Conservation (phyloP, 495 filamentous ascomycete genomes). For the Pyrenula aspistea region DNA sequence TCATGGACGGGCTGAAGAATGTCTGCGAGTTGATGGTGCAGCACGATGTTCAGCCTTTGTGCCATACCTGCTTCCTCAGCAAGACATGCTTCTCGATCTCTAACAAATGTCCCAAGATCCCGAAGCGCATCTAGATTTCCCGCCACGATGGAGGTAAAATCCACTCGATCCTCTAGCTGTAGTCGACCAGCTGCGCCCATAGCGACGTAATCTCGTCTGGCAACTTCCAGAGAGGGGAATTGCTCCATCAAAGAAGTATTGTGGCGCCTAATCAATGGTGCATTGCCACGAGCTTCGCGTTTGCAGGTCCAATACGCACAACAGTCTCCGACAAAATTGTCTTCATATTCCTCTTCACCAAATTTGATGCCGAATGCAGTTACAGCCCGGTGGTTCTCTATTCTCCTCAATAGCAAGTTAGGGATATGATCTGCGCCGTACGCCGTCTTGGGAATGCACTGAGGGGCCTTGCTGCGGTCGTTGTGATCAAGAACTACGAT, state of each 20-base stretch:
- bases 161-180: slow-evolving; percentile 67
- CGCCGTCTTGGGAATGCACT: not conserved
- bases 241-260: slow-evolving; percentile 82
- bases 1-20: slow-evolving; percentile 66
- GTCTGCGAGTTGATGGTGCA: slow-evolving; percentile 80
- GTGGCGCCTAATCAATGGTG: slow-evolving; percentile 79
- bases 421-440: not conserved
- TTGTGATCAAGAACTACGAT: not conserved
- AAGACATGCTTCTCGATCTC: slow-evolving; percentile 61
- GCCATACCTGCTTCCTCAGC: slow-evolving; percentile 64
- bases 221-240: slow-evolving; percentile 94
- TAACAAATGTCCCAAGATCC: slow-evolving; percentile 52
- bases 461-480: not conserved
- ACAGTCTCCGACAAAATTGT: slow-evolving; percentile 76
- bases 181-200: slow-evolving; percentile 78
- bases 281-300: slow-evolving; percentile 80
- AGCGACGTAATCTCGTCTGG: slow-evolving; percentile 77
- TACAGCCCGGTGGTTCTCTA: not conserved
- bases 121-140: slow-evolving; percentile 65
- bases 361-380: not conserved
- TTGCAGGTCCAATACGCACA: slow-evolving; percentile 98
- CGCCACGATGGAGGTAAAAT: slow-evolving; percentile 69
- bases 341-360: not conserved
- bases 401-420: not conserved
- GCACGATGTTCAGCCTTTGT: slow-evolving; percentile 62